Evolutionary conservation across 2,329 filamentous ascomycete genomes (phyloP), one percentile per base, ranked within the genome.

Genomic region (Elsinoe perseae): DNA sequence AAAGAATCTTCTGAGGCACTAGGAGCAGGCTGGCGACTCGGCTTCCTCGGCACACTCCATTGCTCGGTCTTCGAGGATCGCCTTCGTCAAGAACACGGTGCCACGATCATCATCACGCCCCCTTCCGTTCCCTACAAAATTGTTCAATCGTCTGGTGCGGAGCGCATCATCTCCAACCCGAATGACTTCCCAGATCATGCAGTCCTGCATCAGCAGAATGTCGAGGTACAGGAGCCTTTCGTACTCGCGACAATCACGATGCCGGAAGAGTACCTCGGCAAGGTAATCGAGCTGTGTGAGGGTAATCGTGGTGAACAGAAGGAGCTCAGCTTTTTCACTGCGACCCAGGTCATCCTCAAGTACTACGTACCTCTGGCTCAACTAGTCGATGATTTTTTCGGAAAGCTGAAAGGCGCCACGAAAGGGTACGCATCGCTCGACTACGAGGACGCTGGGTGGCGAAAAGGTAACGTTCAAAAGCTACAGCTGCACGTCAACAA

Each of bases 31-130:
- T 98, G 93, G 86, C 84, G 93, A 44, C 75, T 98, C 9, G 93
- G 93, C 0, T 98, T 98, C 67, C 74, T 98, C 2, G 93, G 93
- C n/a, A 97, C 91, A 10, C 76, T 98, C 48, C 93, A 98, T 70
- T 97, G 93, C 73, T 97, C 91, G n/a, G 93, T 98, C 3, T 98
- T 98, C 64, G 91, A 98, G 72, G 93, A 98, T 70, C 87, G 93
- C 1, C 74, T 98, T 54, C 84, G 89, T 42, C 90, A 96, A 71
- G 93, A 98, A 70, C 91, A 98, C 65, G 93, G 92, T 4, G 87
- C 88, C 2, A 93, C 84, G 65, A 90, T 98, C 67, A 96, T 98
- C 71, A 93, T 98, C 68, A 98, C 93, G 0, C 92, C 95, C 34
- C 93, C 93, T 0, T 92, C 89, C 0, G 93, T 98, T 10, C 91